Percentiles rank a stretch among this genome's conserved stretches.
Conservation (phyloP, 2,329 filamentous ascomycete species). For the Penicillium sp. region DNA sequence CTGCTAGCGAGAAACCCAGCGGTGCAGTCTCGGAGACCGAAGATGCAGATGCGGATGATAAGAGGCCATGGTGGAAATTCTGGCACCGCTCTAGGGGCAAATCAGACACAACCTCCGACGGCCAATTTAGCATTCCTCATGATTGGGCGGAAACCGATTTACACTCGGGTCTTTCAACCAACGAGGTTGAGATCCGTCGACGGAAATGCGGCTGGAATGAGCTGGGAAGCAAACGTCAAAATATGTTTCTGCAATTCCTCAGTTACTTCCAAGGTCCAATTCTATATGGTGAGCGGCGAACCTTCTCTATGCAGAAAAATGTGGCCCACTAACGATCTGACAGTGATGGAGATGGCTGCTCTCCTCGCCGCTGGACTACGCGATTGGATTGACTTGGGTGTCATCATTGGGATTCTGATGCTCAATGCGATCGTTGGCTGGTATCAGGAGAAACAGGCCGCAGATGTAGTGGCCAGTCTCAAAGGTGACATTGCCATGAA, state of each 20-base stretch:
- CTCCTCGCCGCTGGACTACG: conserved; percentile 70
- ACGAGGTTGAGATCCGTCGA: conserved; percentile 64
- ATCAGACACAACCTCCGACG: conserved; percentile 23
- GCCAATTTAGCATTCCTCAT: conserved; percentile 54
- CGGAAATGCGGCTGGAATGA: conserved; percentile 71
- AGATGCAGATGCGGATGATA: conserved; percentile 46
- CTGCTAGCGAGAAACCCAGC: conserved; percentile 61
- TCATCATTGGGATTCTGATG: conserved; percentile 72
- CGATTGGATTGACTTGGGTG: conserved; percentile 76
- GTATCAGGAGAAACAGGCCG: too few relatives aligned
- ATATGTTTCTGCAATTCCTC: conserved; percentile 72
- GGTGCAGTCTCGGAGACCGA: conserved; percentile 47
- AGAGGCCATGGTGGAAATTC: conserved; percentile 61
- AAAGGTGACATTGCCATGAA: conserved; percentile 80
- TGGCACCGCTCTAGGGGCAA: conserved; percentile 37
- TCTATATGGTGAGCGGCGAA: conserved; percentile 65
- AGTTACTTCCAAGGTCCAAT: conserved; percentile 75
- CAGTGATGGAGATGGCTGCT: conserved; percentile 73
- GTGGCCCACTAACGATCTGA: neutral
- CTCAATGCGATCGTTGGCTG: conserved; percentile 71
- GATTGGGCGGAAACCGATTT: conserved; percentile 71
- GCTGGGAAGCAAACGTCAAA: conserved; percentile 71
- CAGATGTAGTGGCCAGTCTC: conserved; percentile 70
- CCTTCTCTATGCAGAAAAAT: neutral
- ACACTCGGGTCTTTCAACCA: conserved; percentile 59